These are phyloP conservation scores for Xylaria intraflava DNA, from an alignment of 495 filamentous ascomycete species.

Conservation along the genomic window DNA sequence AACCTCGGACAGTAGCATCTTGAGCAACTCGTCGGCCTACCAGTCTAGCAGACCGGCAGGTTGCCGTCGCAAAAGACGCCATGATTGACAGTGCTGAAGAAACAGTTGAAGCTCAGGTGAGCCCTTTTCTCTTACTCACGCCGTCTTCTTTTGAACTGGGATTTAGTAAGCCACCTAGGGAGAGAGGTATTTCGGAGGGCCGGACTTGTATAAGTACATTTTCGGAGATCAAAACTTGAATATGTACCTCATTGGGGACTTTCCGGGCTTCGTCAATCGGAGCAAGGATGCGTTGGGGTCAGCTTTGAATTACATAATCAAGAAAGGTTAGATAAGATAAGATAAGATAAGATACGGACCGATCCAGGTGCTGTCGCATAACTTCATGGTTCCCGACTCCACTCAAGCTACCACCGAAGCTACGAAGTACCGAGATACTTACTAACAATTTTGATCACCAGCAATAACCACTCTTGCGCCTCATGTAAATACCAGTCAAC, in stretches of 20 bases:
- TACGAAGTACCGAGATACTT: too few species aligned
- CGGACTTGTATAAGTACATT: conserved; percentile 16
- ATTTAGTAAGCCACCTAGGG: background rate
- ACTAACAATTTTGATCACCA: too few species aligned
- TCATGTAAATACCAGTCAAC: too few species aligned
- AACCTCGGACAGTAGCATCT: conserved; percentile 47
- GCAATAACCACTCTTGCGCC: too few species aligned
- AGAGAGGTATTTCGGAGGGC: background rate
- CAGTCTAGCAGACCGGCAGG: conserved; percentile 45
- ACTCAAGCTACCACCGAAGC: too few species aligned
- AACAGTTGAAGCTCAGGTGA: conserved; percentile 32
- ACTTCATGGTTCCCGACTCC: too few species aligned
- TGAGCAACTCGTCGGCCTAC: conserved; percentile 41
- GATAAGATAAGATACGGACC: too few species aligned
- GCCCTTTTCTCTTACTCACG: conserved; percentile 13
- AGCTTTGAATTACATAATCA: too few species aligned
- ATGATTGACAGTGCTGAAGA: conserved; percentile 29
- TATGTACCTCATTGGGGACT: conserved; percentile 25
- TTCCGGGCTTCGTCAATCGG: conserved; percentile 21
- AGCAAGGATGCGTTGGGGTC: background rate
- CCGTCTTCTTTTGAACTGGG: conserved; percentile 2
- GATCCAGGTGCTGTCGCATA: too few species aligned
- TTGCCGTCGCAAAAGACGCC: conserved; percentile 46
- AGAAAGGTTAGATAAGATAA: too few species aligned
- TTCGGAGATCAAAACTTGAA: conserved; percentile 7